Conservation (phyloP, 805 yeast genomes). For the Candida pseudofarinosa region DNA sequence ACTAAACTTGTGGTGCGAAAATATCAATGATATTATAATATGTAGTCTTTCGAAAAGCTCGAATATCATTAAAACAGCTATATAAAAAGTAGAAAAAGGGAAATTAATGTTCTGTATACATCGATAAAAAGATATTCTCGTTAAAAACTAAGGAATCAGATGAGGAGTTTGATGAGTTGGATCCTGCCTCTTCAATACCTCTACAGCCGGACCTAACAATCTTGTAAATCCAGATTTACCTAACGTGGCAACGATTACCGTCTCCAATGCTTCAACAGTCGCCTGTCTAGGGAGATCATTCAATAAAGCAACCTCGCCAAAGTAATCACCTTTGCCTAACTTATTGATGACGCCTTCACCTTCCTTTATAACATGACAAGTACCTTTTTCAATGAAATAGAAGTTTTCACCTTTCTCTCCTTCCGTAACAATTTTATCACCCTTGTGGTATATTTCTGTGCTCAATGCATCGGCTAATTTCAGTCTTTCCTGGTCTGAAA, state of each 20-base stretch:
- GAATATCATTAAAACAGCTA: neutral
- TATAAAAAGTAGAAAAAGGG: neutral
- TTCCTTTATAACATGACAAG: slow-evolving; percentile 66
- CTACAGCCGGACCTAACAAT: slow-evolving; percentile 90
- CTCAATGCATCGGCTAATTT: slow-evolving; percentile 93
- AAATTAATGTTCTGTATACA: neutral
- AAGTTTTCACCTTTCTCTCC: slow-evolving; percentile 63
- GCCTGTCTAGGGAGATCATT: slow-evolving; percentile 94
- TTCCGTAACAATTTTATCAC: slow-evolving; percentile 72
- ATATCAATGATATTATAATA: too few species aligned
- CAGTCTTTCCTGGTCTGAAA: slow-evolving; percentile 77
- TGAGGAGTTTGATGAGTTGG: slow-evolving; percentile 50
- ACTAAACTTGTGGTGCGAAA: neutral
- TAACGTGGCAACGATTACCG: slow-evolving; percentile 84
- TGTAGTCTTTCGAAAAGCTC: neutral
- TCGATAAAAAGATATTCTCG: too few species aligned
- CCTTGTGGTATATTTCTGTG: slow-evolving; percentile 67
- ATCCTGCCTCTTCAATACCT: slow-evolving; percentile 78
- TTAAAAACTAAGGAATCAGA: neutral
- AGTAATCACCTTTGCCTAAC: slow-evolving; percentile 81
- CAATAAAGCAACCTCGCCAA: slow-evolving; percentile 92
- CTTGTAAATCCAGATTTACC: slow-evolving; percentile 93
- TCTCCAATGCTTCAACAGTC: slow-evolving; percentile 72
- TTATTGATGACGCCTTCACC: slow-evolving; percentile 58
- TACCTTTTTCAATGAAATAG: slow-evolving; percentile 62